Evolutionary conservation across 768 basidiomycete species (phyloP), one percentile per base, ranked within the genome.

Genomic region (Boletus sensibilis): DNA sequence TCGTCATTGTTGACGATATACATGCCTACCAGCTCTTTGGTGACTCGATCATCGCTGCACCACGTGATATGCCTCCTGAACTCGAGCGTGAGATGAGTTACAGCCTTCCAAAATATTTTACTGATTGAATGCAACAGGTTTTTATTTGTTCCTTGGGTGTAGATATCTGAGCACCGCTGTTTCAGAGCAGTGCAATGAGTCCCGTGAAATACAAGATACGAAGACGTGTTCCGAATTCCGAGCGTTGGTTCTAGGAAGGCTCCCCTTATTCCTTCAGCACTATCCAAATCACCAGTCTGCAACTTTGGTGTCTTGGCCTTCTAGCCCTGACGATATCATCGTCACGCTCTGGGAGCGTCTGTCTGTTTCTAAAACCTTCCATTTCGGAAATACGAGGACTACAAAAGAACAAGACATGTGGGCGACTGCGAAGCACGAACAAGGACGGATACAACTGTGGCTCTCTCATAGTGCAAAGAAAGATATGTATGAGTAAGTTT

Each of bases 21-120:
- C 86, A 87, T 44, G 75, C 85, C 8, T 82, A 86, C 62, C 85
- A 89, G 57, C 76, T 86, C 13, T 95, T 95, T 66, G 84, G 84
- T 4, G 83, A 86, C 38, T 77, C 78, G 1, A 74, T 95, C 6
- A 87, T 85, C 62, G 90, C 89, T 5, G 14, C 34, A 16, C 88
- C 90, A 1, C 89, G 93, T 66, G 93, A 97, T 68, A 92, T 95
- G 64, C 76, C 89, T 7, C 76, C 94, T 10, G 94, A 97, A 83
- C 82, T 98, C 12, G 94, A 97, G 84, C 81, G 86, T 90, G 57
- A 52, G 2, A 31, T 16, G 25, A 2, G 2, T 46, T 20, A 13
- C 2, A 25, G n/a, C 10, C 20, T 11, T 27, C 16, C 8, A 13
- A 35, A 12, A 29, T 39, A 18, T 27, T 38, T 29, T 11, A 25